Evolutionary conservation across 2,329 filamentous ascomycete species (phyloP).

Genomic region (Teratosphaeria viscida): DNA sequence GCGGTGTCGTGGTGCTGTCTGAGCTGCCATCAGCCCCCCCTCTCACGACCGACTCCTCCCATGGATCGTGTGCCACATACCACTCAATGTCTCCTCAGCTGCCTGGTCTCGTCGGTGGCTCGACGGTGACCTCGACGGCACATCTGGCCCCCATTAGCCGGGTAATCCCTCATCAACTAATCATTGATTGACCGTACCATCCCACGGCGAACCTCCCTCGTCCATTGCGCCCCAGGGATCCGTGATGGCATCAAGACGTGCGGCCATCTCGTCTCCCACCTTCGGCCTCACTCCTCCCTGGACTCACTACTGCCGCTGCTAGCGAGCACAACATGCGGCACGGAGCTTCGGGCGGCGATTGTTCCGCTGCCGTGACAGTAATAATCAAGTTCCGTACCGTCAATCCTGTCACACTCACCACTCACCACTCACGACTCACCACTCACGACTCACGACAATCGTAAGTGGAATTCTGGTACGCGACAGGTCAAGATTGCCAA

Average conservation of each 20-base stretch:
- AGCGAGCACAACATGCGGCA: background rate
- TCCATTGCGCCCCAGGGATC: constrained; percentile 4
- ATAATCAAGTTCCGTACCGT: no score
- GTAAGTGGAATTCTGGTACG: background rate
- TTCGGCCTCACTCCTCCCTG: background rate
- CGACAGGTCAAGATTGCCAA: background rate
- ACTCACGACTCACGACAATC: no score
- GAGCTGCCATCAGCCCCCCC: background rate
- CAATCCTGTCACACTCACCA: background rate
- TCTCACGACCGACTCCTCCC: background rate
- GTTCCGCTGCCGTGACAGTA: background rate
- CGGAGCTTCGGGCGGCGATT: background rate
- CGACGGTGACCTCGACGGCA: background rate
- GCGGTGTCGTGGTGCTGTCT: background rate
- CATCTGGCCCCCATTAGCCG: background rate
- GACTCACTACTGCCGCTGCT: background rate
- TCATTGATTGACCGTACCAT: background rate
- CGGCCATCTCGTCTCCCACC: background rate
- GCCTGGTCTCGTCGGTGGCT: background rate
- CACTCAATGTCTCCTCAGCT: background rate
- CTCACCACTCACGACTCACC: background rate
- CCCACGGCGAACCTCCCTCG: constrained; percentile 3
- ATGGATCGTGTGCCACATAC: background rate
- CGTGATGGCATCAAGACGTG: background rate
- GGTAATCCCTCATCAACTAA: background rate